Base-by-base conservation (phyloP, 2,329 filamentous ascomycete species). In the Xylaria sp. region DNA sequence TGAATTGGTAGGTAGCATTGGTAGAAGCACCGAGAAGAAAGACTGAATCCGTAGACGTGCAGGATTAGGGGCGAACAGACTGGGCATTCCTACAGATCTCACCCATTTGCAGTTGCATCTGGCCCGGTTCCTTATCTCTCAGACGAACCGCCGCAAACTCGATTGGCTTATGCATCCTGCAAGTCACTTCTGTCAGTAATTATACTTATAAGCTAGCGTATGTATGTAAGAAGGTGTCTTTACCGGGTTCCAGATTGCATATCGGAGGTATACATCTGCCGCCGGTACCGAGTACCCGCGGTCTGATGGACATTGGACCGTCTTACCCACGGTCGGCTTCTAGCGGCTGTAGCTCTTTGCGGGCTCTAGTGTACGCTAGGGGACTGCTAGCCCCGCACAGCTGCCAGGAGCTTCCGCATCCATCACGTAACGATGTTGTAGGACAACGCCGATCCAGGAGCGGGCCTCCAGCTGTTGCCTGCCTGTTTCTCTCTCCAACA, bases 361-460 rank as follows among this genome's bases (percentile, higher is more conserved):
- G 57, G 59, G 54, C 54, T 55, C 23, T 58, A 46, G n/a, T 16
- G 37, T 42, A 42, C 37, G 11, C 37, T 42, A 42, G 37, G 23
- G 23, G 5, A 5, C 23, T 37, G 5, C 35, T 5, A 42, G 37
- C 37, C 37, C 37, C 37, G 37, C 37, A 42, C 37, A 42, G 37
- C 37, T 10, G 11, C 37, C 37, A 42, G 37, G 44, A 59, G 60
- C 62, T 60, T 52, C 46, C 57, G 57, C 59, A 46, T 58, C 37
- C 44, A 57, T 23, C 51, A 59, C 19, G 54, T 16, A 54, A 52
- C 46, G n/a, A 47, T 49, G 48, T 46, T 42, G 37, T 9, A 53
- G 7, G 18, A 30, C 44, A 35, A 57, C 11, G 53, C 63, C 63
- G 61, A 63, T 65, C 8, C 46, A 63, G 63, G 61, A 60, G 59